Evolutionary conservation across 176 grass and related monocot species (phyloP), one percentile per base, ranked within the genome.

Genomic region (Ananas comosus): DNA sequence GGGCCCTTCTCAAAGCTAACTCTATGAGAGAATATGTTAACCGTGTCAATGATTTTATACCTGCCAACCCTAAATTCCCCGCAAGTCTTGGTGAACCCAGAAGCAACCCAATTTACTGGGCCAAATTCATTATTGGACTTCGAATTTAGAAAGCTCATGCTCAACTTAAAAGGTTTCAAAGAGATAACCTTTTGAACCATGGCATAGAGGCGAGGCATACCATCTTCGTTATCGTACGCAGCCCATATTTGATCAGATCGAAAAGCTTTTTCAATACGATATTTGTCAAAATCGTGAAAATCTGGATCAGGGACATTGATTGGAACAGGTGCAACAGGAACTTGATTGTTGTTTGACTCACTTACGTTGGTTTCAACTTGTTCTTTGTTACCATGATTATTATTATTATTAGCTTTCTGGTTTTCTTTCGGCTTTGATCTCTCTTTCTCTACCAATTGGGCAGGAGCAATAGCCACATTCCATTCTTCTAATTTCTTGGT

Each of bases 111-210:
- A 63, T 66, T 90, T 76, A 90, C 76, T 16, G 87, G 83, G 48
- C 76, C 83, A 25, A 90, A 54, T 72, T 90, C 87, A 64, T n/a
- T 80, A 63, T 90, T 90, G 51, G 87, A 86, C 72, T 90, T 90
- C 7, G 87, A 90, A 79, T 82, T 86, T 57, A 90, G 80, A 70
- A 90, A 90, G 28, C 83, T 86, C 87, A 90, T 86, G n/a, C 73
- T 72, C 27, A 90, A 80, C 61, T 75, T 81, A 77, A 89, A 89
- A 64, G 86, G 86, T 50, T 76, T 89, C 69, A 71, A 71, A 13
- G 86, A 85, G 49, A 89, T 64, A 67, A 85, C 80, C 76, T 89
- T 89, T 64, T 89, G 86, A 47, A 89, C 75, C 75, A 85, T 74
- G n/a, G 71, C 82, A 78, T 89, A 89, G 16, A 85, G 61, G 13